These are phyloP conservation scores for Hypholoma sublateritium DNA, from an alignment of 768 basidiomycete genomes.

Conservation along the genomic window DNA sequence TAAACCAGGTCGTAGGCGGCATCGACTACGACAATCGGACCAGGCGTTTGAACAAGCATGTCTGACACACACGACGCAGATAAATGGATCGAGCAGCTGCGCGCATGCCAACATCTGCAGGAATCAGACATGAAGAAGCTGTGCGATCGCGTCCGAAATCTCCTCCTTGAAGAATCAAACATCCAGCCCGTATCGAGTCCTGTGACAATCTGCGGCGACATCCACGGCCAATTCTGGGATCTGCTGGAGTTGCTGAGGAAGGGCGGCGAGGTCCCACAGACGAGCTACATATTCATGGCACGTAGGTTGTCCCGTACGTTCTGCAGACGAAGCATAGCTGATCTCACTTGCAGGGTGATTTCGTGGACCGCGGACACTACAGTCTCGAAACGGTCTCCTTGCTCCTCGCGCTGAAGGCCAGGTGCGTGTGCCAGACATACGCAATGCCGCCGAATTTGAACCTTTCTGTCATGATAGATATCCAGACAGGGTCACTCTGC, in stretches of 20 bases:
- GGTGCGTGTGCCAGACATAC: slow-evolving; percentile 41
- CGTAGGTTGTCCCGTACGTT: slow-evolving; percentile 45
- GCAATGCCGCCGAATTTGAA: background rate
- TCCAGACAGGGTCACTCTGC: slow-evolving; percentile 87
- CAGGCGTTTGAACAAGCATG: background rate
- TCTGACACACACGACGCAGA: slow-evolving; percentile 41
- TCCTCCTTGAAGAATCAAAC: slow-evolving; percentile 95
- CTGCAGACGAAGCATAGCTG: slow-evolving; percentile 21
- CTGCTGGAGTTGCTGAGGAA: slow-evolving; percentile 85
- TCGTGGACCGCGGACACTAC: slow-evolving; percentile 96
- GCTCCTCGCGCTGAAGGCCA: slow-evolving; percentile 84
- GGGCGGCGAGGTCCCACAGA: slow-evolving; percentile 81
- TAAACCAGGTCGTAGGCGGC: background rate
- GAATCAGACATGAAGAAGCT: slow-evolving; percentile 93
- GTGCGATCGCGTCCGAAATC: slow-evolving; percentile 84
- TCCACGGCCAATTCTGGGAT: slow-evolving; percentile 99
- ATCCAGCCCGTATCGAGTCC: slow-evolving; percentile 94
- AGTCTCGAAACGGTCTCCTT: slow-evolving; percentile 94
- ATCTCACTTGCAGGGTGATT: slow-evolving; percentile 73
- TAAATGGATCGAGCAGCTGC: slow-evolving; percentile 89
- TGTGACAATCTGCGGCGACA: slow-evolving; percentile 94
- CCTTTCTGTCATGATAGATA: slow-evolving; percentile 50
- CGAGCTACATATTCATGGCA: slow-evolving; percentile 97
- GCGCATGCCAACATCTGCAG: slow-evolving; percentile 82
- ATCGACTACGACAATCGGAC: background rate